These are phyloP conservation scores for Sporodiniella umbellata DNA, from an alignment of 371 early-diverging fungal species.

Conservation along the genomic window DNA sequence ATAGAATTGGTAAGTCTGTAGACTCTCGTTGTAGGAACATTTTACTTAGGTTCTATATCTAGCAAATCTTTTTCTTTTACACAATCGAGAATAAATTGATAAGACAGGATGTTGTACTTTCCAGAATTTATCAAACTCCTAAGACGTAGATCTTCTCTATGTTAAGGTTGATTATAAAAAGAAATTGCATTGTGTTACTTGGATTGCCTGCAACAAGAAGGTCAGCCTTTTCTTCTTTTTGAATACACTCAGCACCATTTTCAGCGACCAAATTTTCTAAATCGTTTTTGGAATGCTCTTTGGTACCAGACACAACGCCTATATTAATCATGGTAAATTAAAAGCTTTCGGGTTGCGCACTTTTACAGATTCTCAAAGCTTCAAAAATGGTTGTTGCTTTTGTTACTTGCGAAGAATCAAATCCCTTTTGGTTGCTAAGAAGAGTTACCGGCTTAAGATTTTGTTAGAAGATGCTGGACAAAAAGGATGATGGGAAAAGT, in stretches of 20 bases:
- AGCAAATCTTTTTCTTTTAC: conserved; percentile 43
- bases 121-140: conserved; percentile 42
- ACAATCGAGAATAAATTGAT: conserved; percentile 65
- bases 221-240: conserved; percentile 26
- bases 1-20: neutral
- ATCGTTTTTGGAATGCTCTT: conserved; percentile 38
- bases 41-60: conserved; percentile 60
- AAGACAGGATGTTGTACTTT: conserved; percentile 48
- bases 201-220: conserved; percentile 48
- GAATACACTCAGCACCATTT: conserved; percentile 63
- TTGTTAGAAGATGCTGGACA: neutral
- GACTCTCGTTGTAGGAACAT: too few species aligned
- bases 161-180: neutral
- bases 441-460: conserved; percentile 12
- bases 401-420: conserved; percentile 40
- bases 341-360: too few species aligned
- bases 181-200: conserved; percentile 21
- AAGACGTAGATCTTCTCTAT: conserved; percentile 38
- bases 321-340: neutral
- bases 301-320: conserved; percentile 25
- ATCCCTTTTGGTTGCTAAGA: conserved; percentile 39
- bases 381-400: conserved; percentile 50
- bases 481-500: neutral
- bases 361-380: conserved; percentile 55
- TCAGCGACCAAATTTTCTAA: conserved; percentile 56